Evolutionary conservation across 202 grass and related monocot species (phyloP).

Genomic region (Carex sylvatica): DNA sequence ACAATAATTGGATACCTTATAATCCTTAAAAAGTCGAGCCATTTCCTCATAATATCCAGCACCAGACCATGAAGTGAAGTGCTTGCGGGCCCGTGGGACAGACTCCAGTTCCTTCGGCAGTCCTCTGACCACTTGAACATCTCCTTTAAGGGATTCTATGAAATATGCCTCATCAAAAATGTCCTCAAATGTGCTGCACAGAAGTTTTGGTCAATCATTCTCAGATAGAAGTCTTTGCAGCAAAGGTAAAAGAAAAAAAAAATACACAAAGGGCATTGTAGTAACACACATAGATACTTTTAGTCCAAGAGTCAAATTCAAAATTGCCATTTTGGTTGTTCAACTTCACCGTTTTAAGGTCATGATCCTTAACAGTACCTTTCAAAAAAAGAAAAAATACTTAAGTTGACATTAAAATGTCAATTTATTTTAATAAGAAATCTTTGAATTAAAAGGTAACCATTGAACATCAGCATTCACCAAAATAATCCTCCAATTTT

Average conservation of each 20-base stretch:
- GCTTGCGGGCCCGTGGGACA: conserved; percentile 69
- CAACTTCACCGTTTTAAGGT: not conserved
- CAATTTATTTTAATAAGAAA: not conserved
- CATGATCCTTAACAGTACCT: not conserved
- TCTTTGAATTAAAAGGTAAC: conserved; percentile 10
- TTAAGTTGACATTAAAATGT: not conserved
- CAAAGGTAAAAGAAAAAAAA: not conserved
- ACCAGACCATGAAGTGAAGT: conserved; percentile 94
- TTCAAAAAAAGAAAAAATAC: not conserved
- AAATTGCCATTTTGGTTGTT: not conserved
- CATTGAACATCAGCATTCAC: not conserved
- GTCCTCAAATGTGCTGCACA: conserved; percentile 75
- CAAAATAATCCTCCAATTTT: not conserved
- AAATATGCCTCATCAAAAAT: conserved; percentile 81
- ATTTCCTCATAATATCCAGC: conserved; percentile 71
- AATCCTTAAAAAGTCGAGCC: conserved; percentile 73
- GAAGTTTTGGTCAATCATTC: not conserved
- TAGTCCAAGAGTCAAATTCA: not conserved
- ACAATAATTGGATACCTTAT: conserved; percentile 49
- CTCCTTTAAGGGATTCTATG: conserved; percentile 76
- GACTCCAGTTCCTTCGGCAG: conserved; percentile 71
- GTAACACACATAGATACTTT: not conserved
- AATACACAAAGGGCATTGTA: not conserved
- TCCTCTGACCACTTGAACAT: conserved; percentile 62
- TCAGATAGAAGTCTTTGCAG: not conserved